Evolutionary conservation across 2,329 filamentous ascomycete genomes (phyloP), one percentile per base, ranked within the genome.

Genomic region (Apiospora arundinis): DNA sequence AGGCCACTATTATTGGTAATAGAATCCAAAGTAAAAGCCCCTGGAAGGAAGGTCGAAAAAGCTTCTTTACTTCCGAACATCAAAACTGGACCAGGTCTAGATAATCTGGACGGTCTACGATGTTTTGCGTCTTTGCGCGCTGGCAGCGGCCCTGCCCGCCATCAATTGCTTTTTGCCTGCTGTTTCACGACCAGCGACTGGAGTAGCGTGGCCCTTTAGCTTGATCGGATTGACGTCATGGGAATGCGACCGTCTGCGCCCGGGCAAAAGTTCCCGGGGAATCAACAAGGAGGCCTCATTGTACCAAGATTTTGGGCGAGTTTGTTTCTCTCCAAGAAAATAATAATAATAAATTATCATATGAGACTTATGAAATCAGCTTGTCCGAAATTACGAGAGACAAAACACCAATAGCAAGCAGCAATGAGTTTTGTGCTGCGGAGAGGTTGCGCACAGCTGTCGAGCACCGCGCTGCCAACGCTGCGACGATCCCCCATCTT

Each of bases 401-500:
- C 18, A 40, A 60, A 60, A 4, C 18, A 18, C 11, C 21, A 9
- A 63, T 37, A 63, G 9, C 65, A 67, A 63, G 9, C 65, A 67
- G 65, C n/a, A 23, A 67, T 67, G 65, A 67, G 44, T 6, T 28
- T 32, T 67, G n/a, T 67, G 40, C 25, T 67, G 23, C 65, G 65
- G 40, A 44, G 40, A 67, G 65, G 65, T 25, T 46, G 25, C 44
- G 65, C 12, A 67, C 65, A 67, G 65, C 65, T 67, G 44, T n/a
- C 40, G 40, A 46, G 25, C 65, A 46, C 40, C 21, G 44, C 65
- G 40, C n/a, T 44, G 44, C 65, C n/a, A 18, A 42, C 65, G 12
- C 42, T 46, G 44, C 42, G 40, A 46, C 65, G 40, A 46, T 45
- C 65, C 40, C 65, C 65, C 40, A 42, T 32, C 40, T 18, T 28